These are phyloP conservation scores for Xylaria hypoxylon DNA, from an alignment of 2,329 filamentous ascomycete genomes.

Conservation along the genomic window DNA sequence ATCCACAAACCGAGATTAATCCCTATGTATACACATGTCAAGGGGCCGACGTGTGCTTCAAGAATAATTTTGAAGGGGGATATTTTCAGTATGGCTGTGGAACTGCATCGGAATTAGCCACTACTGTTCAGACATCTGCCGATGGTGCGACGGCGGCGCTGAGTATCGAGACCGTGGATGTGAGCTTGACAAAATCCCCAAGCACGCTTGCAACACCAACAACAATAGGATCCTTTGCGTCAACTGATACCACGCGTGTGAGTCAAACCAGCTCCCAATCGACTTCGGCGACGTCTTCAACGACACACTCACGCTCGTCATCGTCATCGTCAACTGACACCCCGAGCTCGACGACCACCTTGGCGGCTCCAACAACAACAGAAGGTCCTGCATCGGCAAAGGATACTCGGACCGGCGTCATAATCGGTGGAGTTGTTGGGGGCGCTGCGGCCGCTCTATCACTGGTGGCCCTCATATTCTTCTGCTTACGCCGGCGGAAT, in stretches of 20 bases:
- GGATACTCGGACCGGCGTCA: conserved; percentile 56
- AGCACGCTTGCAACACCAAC: conserved; percentile 57
- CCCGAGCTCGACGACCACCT: conserved; percentile 27
- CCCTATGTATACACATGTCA: conserved; percentile 68
- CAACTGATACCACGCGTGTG: conserved; percentile 42
- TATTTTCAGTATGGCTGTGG: conserved; percentile 70
- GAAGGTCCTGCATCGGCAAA: conserved; percentile 19
- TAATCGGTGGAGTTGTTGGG: conserved; percentile 67
- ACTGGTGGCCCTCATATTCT: conserved; percentile 53
- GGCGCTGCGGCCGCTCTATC: conserved; percentile 60
- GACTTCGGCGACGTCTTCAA: conserved; percentile 17
- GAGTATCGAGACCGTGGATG: conserved; percentile 55
- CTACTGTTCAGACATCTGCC: conserved; percentile 61
- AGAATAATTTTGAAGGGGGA: conserved; percentile 66
- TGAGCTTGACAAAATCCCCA: conserved; percentile 56
- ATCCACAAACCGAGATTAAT: conserved; percentile 62
- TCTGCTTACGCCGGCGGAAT: conserved; percentile 58
- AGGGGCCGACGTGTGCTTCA: conserved; percentile 65
- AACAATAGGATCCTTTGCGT: conserved; percentile 53
- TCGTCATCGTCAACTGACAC: conserved; percentile 27
- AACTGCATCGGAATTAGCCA: conserved; percentile 60
- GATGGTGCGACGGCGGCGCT: conserved; percentile 55
- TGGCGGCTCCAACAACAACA: conserved; percentile 11
- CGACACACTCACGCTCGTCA: too few species aligned
- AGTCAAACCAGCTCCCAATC: conserved; percentile 39